Conservation (phyloP, 2,329 filamentous ascomycete genomes). For the Sporothrix mexicana region DNA sequence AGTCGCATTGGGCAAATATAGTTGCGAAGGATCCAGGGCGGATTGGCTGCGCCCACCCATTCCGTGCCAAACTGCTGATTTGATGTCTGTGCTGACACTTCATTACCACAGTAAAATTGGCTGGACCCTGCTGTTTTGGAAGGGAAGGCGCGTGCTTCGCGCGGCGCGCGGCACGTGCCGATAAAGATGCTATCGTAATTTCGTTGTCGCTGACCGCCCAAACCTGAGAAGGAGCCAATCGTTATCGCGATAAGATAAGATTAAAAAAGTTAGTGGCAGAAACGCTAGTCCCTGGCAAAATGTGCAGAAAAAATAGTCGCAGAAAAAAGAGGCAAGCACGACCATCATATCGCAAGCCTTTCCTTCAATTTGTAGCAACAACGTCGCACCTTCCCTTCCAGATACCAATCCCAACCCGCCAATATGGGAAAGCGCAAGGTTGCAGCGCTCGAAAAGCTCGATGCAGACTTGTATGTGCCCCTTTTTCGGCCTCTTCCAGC, state of each 20-base stretch:
- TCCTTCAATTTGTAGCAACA: conserved; percentile 5
- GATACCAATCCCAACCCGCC: neutral
- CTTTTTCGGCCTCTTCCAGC: conserved; percentile 19
- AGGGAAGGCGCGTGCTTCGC: conserved; percentile 9
- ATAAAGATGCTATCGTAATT: conserved; percentile 12
- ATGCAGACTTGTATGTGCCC: conserved; percentile 71
- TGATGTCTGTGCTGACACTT: conserved; percentile 4
- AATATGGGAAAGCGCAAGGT: conserved; percentile 86
- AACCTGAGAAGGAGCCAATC: neutral
- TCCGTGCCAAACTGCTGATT: neutral
- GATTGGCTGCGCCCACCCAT: neutral
- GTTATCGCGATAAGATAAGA: conserved; percentile 34
- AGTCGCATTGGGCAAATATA: conserved; percentile 20
- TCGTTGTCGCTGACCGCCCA: neutral
- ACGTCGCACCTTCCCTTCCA: neutral
- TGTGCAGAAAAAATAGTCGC: conserved; percentile 23
- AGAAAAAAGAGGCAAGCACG: conserved; percentile 16
- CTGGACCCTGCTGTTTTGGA: conserved; percentile 11
- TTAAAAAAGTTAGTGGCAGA: conserved; percentile 27
- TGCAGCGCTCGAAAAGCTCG: conserved; percentile 91
- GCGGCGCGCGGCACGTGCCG: conserved; percentile 22
- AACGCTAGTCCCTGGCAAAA: conserved; percentile 12
- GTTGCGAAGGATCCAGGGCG: neutral
- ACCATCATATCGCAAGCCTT: neutral
- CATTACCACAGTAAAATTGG: neutral